Evolutionary conservation across 73 alveolate genomes (phyloP).

Genomic region (Paramecium primaurelia): DNA sequence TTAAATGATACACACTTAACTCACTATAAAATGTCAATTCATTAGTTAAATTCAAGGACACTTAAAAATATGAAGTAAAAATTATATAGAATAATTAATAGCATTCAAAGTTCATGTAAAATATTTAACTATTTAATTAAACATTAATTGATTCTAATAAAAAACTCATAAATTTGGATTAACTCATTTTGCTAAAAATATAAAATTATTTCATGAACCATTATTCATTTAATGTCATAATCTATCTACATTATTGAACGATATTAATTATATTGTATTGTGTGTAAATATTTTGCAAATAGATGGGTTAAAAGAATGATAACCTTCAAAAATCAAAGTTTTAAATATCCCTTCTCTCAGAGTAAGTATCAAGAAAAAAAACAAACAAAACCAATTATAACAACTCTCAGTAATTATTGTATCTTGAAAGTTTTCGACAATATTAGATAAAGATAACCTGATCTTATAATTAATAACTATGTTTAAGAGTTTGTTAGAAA

Average conservation of each 20-base stretch:
- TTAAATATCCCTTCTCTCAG: not conserved
- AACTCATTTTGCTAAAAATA: slow-evolving; percentile 51
- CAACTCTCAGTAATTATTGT: slow-evolving; percentile 58
- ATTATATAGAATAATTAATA: not conserved
- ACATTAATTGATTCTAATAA: slow-evolving; percentile 18
- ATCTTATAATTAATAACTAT: slow-evolving; percentile 87
- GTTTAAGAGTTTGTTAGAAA: slow-evolving; percentile 84
- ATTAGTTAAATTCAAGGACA: not conserved
- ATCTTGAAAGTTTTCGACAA: slow-evolving; percentile 96
- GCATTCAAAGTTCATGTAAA: not conserved
- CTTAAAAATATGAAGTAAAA: not conserved
- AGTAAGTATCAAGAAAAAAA: not conserved
- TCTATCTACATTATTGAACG: not conserved
- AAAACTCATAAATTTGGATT: slow-evolving; percentile 28
- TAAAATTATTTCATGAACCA: slow-evolving; percentile 34
- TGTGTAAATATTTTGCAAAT: slow-evolving; percentile 42
- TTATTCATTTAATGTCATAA: not conserved
- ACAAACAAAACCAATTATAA: not conserved
- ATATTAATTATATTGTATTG: slow-evolving; percentile 14
- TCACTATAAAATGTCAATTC: too few relatives aligned
- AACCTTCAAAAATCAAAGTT: not conserved
- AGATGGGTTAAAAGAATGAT: slow-evolving; percentile 11
- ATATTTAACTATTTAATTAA: not conserved
- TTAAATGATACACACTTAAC: too few relatives aligned
- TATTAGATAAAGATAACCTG: slow-evolving; percentile 82